These are phyloP conservation scores for Grosmannia clavigera DNA, from an alignment of 2,329 filamentous ascomycete species.

Conservation along the genomic window DNA sequence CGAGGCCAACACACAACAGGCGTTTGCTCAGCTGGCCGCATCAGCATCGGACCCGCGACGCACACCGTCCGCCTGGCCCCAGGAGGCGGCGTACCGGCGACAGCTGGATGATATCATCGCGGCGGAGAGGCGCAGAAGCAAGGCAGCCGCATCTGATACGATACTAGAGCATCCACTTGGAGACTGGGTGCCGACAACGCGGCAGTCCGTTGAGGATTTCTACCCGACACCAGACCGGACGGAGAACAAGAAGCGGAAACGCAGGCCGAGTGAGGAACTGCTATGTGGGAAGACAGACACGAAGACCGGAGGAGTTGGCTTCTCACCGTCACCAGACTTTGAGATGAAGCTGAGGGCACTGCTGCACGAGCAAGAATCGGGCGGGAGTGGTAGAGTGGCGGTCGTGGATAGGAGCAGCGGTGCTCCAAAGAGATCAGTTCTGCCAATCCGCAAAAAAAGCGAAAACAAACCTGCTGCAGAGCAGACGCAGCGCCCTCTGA, in stretches of 20 bases:
- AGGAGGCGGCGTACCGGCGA: slow-evolving; percentile 70
- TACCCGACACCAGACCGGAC: slow-evolving; percentile 38
- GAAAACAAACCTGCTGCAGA: not conserved
- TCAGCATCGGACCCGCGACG: slow-evolving; percentile 78
- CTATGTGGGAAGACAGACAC: not conserved
- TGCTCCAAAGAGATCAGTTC: not conserved
- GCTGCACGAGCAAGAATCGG: not conserved
- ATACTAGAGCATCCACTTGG: slow-evolving; percentile 39
- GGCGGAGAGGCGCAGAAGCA: slow-evolving; percentile 18
- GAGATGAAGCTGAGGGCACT: slow-evolving; percentile 3
- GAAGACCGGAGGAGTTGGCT: not conserved
- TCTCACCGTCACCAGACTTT: slow-evolving; percentile 5
- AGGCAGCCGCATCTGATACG: slow-evolving; percentile 15
- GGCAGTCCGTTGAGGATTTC: slow-evolving; percentile 80
- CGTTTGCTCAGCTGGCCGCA: slow-evolving; percentile 66
- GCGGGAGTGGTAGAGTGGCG: not conserved
- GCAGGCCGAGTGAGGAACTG: not conserved
- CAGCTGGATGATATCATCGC: slow-evolving; percentile 49
- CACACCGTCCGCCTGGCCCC: slow-evolving; percentile 70
- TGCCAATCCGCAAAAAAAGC: not conserved
- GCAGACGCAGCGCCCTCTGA: not conserved
- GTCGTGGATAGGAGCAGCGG: not conserved
- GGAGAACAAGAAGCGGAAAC: slow-evolving; percentile 4
- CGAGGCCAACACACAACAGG: slow-evolving; percentile 60
- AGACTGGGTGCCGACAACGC: slow-evolving; percentile 52